Conservation (phyloP, 129 eudicot species). For the carrot (Daucus carota) region DH1_v3.0 NC_030385.2:33535001-33535500, state of each 20-base stretch:
- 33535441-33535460: not conserved
- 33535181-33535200: not conserved
- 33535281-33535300: not conserved
- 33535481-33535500: not conserved
- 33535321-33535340: not conserved
- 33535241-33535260: not conserved
- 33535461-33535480: not conserved
- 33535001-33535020: not conserved
- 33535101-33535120: not conserved
- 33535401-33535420: not conserved
- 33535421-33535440: not conserved
- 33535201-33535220: not conserved
- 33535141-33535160: not conserved
- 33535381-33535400: not conserved
- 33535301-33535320: not conserved
- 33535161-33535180: not conserved
- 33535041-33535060: conserved; percentile 11
- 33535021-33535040: not conserved
- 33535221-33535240: not conserved
- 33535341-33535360: not conserved
- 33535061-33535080: not conserved
- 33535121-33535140: not conserved
- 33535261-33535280: not conserved
- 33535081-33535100: not conserved
- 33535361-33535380: not conserved